These are phyloP conservation scores for Prunus kanzakura DNA, from an alignment of 306 rosid genomes.

Conservation along the genomic window DNA sequence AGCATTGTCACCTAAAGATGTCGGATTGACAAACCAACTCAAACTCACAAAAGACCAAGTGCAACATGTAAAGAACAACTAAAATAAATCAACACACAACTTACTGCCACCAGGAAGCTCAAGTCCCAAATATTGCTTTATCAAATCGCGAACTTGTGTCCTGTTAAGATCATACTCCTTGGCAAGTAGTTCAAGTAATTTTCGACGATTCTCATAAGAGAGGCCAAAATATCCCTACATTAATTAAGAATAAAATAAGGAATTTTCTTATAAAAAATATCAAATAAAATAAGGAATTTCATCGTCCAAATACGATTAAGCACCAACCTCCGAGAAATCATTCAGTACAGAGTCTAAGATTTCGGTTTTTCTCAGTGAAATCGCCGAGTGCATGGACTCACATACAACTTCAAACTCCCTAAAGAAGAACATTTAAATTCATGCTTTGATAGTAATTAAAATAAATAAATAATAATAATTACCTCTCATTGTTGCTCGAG, in stretches of 20 bases:
- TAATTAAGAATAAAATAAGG: conserved; percentile 19
- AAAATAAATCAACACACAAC: conserved; percentile 6
- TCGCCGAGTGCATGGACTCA: conserved; percentile 72
- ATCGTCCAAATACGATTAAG: background rate
- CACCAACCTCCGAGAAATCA: conserved; percentile 67
- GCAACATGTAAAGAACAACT: conserved; percentile 5
- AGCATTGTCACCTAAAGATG: conserved; percentile 43
- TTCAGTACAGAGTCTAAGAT: conserved; percentile 61
- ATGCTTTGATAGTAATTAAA: background rate
- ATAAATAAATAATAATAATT: background rate
- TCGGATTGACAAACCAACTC: conserved; percentile 17
- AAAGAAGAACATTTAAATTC: background rate
- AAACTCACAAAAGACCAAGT: conserved; percentile 3
- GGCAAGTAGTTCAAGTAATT: conserved; percentile 64
- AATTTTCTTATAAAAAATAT: background rate
- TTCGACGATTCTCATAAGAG: conserved; percentile 56
- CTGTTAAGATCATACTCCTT: conserved; percentile 85
- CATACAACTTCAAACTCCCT: conserved; percentile 68
- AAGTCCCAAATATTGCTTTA: conserved; percentile 83
- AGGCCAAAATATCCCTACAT: conserved; percentile 78
- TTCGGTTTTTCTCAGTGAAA: conserved; percentile 71
- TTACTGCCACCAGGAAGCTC: conserved; percentile 68
- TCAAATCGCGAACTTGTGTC: conserved; percentile 62
- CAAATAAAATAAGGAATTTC: background rate
- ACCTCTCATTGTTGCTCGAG: conserved; percentile 53